phyloP scores from a whole-genome alignment of 2,329 filamentous ascomycete species.

The Diplodia sapinea region DNA sequence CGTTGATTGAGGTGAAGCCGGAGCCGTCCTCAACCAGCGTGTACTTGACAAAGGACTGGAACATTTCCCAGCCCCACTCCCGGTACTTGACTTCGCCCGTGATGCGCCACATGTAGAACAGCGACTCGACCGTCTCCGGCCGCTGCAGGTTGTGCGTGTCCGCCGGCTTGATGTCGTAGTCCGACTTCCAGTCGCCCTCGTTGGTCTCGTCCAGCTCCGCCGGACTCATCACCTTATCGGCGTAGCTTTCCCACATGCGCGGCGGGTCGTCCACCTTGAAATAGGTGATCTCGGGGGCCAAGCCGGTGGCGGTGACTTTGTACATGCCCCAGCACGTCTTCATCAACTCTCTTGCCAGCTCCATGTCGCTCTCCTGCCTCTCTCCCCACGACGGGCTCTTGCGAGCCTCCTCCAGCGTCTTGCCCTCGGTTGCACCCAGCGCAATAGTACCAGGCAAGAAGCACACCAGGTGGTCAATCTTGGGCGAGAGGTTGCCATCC shows the following conservation, averaged over 20 bases:
- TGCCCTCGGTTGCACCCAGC: conserved; percentile 80
- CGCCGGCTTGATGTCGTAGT: conserved; percentile 79
- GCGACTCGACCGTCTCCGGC: conserved; percentile 92
- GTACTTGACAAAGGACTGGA: conserved; percentile 85
- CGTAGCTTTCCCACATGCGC: conserved; percentile 59
- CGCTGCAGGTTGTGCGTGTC: conserved; percentile 93
- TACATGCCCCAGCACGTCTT: conserved; percentile 99
- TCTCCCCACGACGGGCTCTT: conserved; percentile 73
- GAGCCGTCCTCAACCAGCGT: conserved; percentile 78
- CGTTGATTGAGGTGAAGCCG: conserved; percentile 80
- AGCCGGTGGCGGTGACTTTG: conserved; percentile 82
- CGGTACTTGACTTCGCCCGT: conserved; percentile 88
- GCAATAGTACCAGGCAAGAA: conserved; percentile 98
- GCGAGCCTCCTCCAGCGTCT: conserved; percentile 75
- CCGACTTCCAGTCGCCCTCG: conserved; percentile 72
- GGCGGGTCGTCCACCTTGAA: conserved; percentile 78
- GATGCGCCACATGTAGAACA: conserved; percentile 99
- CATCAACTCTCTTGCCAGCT: conserved; percentile 85
- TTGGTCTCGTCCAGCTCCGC: conserved; percentile 42
- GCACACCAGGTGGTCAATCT: conserved; percentile 98
- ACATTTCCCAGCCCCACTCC: conserved; percentile 99
- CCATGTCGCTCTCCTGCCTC: conserved; percentile 84
- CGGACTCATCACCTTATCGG: conserved; percentile 56
- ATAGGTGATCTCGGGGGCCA: conserved; percentile 94
- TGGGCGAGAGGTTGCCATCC: conserved; percentile 69